These are phyloP conservation scores for Penicillium palitans DNA, from an alignment of 2,329 filamentous ascomycete species.

Conservation along the genomic window DNA sequence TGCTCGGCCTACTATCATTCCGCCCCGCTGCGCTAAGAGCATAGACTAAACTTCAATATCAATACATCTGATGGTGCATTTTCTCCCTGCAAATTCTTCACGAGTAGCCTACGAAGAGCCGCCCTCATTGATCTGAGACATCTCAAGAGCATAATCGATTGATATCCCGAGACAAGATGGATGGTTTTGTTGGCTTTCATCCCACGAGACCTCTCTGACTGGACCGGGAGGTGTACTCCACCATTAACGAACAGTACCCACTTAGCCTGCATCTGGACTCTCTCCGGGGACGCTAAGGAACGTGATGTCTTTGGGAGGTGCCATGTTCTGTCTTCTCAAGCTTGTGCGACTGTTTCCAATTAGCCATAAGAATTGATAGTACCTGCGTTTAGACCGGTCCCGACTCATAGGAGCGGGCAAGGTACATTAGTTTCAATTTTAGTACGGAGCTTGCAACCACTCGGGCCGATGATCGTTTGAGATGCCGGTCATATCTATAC, in stretches of 20 bases:
- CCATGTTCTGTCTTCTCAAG: not conserved
- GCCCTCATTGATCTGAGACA: not conserved
- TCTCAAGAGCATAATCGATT: not conserved
- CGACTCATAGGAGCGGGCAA: constrained; percentile 1
- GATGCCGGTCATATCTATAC: constrained; percentile 4
- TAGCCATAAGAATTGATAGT: constrained; percentile 3
- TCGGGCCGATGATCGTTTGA: constrained; percentile 11
- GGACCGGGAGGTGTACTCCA: constrained; percentile 5
- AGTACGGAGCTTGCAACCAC: constrained; percentile 2
- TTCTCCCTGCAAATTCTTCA: not conserved
- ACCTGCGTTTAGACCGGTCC: constrained; percentile 13
- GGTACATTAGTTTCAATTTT: constrained; percentile 8
- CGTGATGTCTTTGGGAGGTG: constrained; percentile 7
- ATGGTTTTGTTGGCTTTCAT: not conserved
- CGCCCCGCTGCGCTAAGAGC: constrained; percentile 5
- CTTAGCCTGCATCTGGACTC: constrained; percentile 9
- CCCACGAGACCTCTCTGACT: not conserved
- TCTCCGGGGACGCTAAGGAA: constrained; percentile 3
- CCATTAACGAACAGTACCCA: constrained; percentile 15
- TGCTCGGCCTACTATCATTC: not conserved
- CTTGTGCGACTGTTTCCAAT: not conserved
- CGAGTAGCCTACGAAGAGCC: not conserved
- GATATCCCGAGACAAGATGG: not conserved
- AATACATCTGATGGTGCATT: not conserved
- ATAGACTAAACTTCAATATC: constrained; percentile 7